Base-by-base conservation (phyloP, 2,329 filamentous ascomycete genomes). In the Chaetomium strumarium region DNA sequence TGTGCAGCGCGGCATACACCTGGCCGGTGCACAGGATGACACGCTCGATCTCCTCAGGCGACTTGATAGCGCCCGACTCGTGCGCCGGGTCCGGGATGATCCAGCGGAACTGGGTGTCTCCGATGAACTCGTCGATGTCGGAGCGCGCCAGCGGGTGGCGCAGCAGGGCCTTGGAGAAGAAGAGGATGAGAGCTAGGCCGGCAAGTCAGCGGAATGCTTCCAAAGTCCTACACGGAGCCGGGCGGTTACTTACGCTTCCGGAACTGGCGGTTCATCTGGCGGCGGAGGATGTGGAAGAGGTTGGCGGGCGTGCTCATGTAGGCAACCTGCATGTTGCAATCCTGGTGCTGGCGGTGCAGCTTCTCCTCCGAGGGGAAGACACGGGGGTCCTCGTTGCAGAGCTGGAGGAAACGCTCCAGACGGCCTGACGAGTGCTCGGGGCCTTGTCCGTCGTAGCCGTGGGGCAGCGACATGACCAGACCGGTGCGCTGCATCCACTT, bases 401-500 rank as follows among this genome's bases (percentile, higher is more conserved):
- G 84, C 73, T 97, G 93, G 59, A 99, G 80, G 75, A 95, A 99
- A 66, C 93, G 88, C 77, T 99, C 93, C 73, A 99, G 88, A 70
- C 93, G 88, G 55, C 90, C 93, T 56, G 93, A 99, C 58, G 92
- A 97, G 77, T 99, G 93, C 75, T 99, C 93, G 31, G 93, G 93
- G 60, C 93, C 93, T 75, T 99, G 93, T 49, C 93, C 93, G 69
- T 99, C 93, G 70, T 97, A 99, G 64, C 93, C 93, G 74, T 99
- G 93, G 50, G 93, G 93, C 52, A 99, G 80, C 57, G 90, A 96
- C 81, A 97, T 87, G 63, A 99, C 90, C 46, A 99, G 83, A 66
- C 93, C 93, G 50, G 91, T 96, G 72, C 93, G 86, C 77, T 99
- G 93, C 74, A 97, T 86, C 93, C 93, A 99, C 77, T 99, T 99